Percentiles rank a stretch among this genome's conserved stretches.
Conservation (phyloP, 345 rosid species). For the Angophora floribunda region DNA sequence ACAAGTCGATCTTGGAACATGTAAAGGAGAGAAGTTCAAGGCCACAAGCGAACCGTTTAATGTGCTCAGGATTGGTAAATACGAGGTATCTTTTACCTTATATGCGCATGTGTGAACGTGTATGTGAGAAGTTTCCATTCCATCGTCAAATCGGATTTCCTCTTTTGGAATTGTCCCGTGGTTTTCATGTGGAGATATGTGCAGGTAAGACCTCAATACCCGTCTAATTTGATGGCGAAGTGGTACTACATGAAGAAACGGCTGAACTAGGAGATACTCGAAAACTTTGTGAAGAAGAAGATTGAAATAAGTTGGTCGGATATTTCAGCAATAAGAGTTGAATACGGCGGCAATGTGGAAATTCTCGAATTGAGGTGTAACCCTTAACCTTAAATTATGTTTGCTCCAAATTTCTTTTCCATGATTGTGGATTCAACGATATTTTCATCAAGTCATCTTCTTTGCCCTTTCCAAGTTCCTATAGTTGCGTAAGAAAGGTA, state of each 20-base stretch:
- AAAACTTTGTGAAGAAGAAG: neutral
- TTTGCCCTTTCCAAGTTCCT: neutral
- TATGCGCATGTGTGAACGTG: neutral
- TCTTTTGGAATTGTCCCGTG: neutral
- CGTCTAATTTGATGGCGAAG: neutral
- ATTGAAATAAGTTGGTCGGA: neutral
- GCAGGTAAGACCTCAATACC: neutral
- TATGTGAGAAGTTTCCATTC: neutral
- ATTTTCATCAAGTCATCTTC: neutral
- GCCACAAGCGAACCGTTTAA: neutral
- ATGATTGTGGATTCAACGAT: neutral
- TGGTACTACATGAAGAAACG: neutral
- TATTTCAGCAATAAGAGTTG: neutral
- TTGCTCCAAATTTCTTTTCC: neutral
- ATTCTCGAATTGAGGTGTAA: neutral
- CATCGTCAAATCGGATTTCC: neutral
- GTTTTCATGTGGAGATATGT: neutral
- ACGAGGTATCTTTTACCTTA: neutral
- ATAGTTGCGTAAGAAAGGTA: neutral
- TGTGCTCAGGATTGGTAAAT: neutral
- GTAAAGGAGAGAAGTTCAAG: neutral
- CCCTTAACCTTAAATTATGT: neutral
- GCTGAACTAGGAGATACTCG: neutral
- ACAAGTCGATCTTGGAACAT: neutral
- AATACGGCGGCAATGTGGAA: neutral